Percentiles rank a stretch among this genome's conserved stretches.
Evolutionary conservation across 257 asterid species (phyloP).

Genomic region (Gentiana straminea): DNA sequence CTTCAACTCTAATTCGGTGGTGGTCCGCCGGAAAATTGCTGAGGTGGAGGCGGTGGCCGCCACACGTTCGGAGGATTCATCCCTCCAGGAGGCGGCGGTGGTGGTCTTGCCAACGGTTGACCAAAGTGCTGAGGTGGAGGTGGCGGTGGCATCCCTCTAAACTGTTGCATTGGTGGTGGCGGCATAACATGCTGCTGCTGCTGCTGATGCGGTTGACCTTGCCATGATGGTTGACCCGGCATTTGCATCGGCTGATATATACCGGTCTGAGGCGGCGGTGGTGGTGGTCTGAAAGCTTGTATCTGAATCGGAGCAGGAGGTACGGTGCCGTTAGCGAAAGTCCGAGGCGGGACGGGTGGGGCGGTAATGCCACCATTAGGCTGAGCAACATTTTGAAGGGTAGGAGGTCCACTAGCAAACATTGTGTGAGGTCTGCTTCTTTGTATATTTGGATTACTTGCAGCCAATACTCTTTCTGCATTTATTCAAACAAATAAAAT

Average conservation of each 20-base stretch:
- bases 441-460: conserved; percentile 69
- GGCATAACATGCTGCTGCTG: conserved; percentile 35
- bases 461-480: conserved; percentile 87
- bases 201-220: conserved; percentile 63
- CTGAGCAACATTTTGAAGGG: conserved; percentile 32
- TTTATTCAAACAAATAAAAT: conserved; percentile 5
- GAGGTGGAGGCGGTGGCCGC: conserved; percentile 86
- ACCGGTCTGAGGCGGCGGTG: conserved; percentile 38
- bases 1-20: conserved; percentile 9
- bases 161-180: conserved; percentile 62
- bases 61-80: conserved; percentile 51
- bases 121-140: conserved; percentile 49
- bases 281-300: conserved; percentile 47
- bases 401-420: conserved; percentile 96
- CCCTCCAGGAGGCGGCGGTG: conserved; percentile 58
- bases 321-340: conserved; percentile 53
- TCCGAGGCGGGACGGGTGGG: conserved; percentile 52
- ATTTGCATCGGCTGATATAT: conserved; percentile 50
- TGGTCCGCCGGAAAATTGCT: conserved; percentile 45
- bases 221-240: conserved; percentile 57
- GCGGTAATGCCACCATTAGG: conserved; percentile 35
- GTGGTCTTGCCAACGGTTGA: conserved; percentile 47
- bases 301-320: conserved; percentile 57
- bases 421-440: conserved; percentile 85
- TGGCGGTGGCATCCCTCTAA: conserved; percentile 67